phyloP scores from a whole-genome alignment of 164 flowering plant species.

The Echeveria elegans region DNA sequence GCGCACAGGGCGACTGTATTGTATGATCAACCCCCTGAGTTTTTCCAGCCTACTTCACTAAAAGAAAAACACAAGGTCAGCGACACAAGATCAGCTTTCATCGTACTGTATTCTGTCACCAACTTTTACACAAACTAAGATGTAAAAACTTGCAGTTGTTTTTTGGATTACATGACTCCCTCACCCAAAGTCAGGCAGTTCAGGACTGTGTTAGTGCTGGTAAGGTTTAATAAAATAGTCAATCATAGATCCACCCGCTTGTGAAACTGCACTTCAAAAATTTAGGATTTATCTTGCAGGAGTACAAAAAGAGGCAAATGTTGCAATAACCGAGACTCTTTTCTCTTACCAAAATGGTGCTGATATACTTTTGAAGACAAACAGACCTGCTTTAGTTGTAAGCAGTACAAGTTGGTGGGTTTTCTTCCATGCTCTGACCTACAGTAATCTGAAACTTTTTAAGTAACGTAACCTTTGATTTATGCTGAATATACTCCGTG shows the following conservation, averaged over 20 bases:
- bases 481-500: not conserved
- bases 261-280: not conserved
- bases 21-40: slow-evolving; percentile 98
- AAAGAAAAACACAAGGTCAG: slow-evolving; percentile 75
- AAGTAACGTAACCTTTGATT: not conserved
- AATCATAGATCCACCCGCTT: slow-evolving; percentile 3
- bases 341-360: slow-evolving; percentile 39
- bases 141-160: slow-evolving; percentile 45
- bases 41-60: slow-evolving; percentile 71
- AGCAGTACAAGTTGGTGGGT: slow-evolving; percentile 97
- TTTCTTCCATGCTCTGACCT: not conserved
- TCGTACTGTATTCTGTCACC: not conserved
- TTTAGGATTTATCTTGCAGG: slow-evolving; percentile 20
- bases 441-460: not conserved
- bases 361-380: slow-evolving; percentile 38
- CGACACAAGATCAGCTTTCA: not conserved
- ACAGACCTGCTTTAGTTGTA: slow-evolving; percentile 84
- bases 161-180: slow-evolving; percentile 45
- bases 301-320: slow-evolving; percentile 10
- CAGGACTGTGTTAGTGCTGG: slow-evolving; percentile 65
- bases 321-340: slow-evolving; percentile 26
- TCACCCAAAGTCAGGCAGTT: slow-evolving; percentile 34
- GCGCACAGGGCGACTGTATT: slow-evolving; percentile 67
- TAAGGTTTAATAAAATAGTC: slow-evolving; percentile 17
- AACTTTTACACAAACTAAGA: not conserved